Percentiles rank a stretch among this genome's conserved stretches.
These are phyloP conservation scores for Yarrowia sp. DNA, from an alignment of 805 yeast genomes.

Conservation along the genomic window DNA sequence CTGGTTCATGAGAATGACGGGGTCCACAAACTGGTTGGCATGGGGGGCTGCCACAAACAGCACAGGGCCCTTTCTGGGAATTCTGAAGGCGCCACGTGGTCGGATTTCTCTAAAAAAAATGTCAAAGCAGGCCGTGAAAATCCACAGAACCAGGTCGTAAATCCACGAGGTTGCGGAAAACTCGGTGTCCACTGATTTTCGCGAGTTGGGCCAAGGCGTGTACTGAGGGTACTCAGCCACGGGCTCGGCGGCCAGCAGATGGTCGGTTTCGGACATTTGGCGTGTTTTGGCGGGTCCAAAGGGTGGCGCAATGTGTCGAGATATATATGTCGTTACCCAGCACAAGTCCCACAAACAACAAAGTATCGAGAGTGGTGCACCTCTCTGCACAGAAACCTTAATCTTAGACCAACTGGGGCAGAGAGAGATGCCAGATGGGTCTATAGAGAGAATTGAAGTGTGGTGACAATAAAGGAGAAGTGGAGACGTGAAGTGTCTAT, in stretches of 20 bases:
- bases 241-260: conserved; percentile 29
- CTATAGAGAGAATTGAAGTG: neutral
- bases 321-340: conserved; percentile 11
- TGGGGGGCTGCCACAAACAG: conserved; percentile 97
- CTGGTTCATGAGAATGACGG: conserved; percentile 82
- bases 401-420: conserved; percentile 6
- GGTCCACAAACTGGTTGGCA: conserved; percentile 92
- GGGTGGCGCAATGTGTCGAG: conserved; percentile 19
- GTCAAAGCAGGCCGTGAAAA: conserved; percentile 56
- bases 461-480: no score
- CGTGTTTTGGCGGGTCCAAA: neutral
- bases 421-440: conserved; percentile 6
- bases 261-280: conserved; percentile 33
- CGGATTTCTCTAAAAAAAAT: conserved; percentile 88
- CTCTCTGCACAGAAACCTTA: conserved; percentile 24
- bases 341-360: neutral
- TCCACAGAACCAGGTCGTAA: conserved; percentile 51
- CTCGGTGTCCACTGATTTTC: conserved; percentile 41
- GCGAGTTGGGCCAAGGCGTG: conserved; percentile 32
- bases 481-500: no score
- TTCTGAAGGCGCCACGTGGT: conserved; percentile 82
- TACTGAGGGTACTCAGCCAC: conserved; percentile 38
- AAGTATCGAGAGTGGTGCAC: conserved; percentile 37
- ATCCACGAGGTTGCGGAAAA: conserved; percentile 43
- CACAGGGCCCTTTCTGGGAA: conserved; percentile 77